phyloP scores from a whole-genome alignment of 768 basidiomycete genomes.

The Strobilomyces confusus region DNA sequence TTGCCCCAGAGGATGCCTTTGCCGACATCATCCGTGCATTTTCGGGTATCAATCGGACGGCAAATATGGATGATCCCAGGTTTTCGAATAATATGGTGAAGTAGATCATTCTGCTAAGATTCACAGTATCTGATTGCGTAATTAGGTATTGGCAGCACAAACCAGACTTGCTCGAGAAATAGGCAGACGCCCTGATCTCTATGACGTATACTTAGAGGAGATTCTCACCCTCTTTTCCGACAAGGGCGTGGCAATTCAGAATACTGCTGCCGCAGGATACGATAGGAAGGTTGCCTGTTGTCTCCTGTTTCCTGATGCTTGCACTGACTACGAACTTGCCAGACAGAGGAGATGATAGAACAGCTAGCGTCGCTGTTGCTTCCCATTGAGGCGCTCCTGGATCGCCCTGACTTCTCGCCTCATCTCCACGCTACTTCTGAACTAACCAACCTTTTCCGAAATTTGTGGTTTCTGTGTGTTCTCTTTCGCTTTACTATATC shows the following conservation, averaged over 20 bases:
- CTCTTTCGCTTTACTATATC: conserved; percentile 72
- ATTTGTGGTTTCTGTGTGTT: conserved; percentile 91
- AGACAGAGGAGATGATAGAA: conserved; percentile 82
- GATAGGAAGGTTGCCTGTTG: conserved; percentile 53
- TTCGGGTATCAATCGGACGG: conserved; percentile 77
- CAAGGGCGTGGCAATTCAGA: conserved; percentile 89
- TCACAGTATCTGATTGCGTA: neutral
- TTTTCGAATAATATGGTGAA: conserved; percentile 86
- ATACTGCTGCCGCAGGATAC: conserved; percentile 62
- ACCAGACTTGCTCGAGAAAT: conserved; percentile 84
- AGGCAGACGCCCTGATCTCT: conserved; percentile 67
- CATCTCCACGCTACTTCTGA: conserved; percentile 51
- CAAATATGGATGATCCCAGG: conserved; percentile 85
- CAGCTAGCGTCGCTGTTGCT: conserved; percentile 85
- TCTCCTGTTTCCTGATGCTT: conserved; percentile 3
- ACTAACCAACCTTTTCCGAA: conserved; percentile 76
- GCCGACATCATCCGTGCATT: conserved; percentile 81
- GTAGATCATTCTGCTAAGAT: neutral
- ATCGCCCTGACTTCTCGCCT: conserved; percentile 64
- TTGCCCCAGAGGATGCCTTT: conserved; percentile 73
- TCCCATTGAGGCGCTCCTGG: conserved; percentile 84
- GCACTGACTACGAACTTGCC: conserved; percentile 3
- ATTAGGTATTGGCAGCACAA: conserved; percentile 83
- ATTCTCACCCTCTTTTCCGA: conserved; percentile 83
- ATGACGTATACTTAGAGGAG: conserved; percentile 78